Conservation (phyloP, 257 asterid species). For the Misopates orontium region DNA sequence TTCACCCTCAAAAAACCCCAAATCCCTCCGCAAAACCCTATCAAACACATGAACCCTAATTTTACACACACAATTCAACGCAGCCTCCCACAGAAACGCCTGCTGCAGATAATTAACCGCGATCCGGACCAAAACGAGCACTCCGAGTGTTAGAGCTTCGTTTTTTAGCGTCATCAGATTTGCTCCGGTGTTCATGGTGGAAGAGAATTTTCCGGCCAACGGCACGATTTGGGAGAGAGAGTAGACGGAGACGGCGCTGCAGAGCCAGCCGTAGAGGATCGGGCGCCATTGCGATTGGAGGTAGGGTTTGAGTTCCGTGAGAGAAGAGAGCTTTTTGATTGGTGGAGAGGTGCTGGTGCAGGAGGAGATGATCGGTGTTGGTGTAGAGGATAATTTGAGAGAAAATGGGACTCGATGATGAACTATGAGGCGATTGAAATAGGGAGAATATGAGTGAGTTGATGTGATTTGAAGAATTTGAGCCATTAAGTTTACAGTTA, state of each 20-base stretch:
- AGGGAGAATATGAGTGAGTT: constrained; percentile 22
- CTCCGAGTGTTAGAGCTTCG: constrained; percentile 50
- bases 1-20: constrained; percentile 76
- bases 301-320: constrained; percentile 50
- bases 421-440: constrained; percentile 32
- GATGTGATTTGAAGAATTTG: constrained; percentile 35
- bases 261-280: constrained; percentile 71
- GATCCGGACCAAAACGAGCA: constrained; percentile 47
- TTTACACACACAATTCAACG: constrained; percentile 61
- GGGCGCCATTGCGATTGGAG: constrained; percentile 71
- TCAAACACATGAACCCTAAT: constrained; percentile 61
- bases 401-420: constrained; percentile 12
- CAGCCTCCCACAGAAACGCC: constrained; percentile 79
- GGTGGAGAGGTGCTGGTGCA: not conserved
- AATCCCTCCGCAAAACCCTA: constrained; percentile 74
- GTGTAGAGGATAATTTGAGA: constrained; percentile 29
- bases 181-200: constrained; percentile 33
- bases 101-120: constrained; percentile 71
- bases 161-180: constrained; percentile 36
- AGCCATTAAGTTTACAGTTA: constrained; percentile 27
- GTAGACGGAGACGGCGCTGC: constrained; percentile 73
- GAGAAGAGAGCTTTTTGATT: constrained; percentile 29
- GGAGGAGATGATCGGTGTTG: constrained; percentile 29
- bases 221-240: constrained; percentile 82
- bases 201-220: constrained; percentile 52